Percentiles rank a stretch among this genome's conserved stretches.
phyloP scores from a whole-genome alignment of 176 grass and related monocot genomes.

The Dendrocalamus sinicus region DNA sequence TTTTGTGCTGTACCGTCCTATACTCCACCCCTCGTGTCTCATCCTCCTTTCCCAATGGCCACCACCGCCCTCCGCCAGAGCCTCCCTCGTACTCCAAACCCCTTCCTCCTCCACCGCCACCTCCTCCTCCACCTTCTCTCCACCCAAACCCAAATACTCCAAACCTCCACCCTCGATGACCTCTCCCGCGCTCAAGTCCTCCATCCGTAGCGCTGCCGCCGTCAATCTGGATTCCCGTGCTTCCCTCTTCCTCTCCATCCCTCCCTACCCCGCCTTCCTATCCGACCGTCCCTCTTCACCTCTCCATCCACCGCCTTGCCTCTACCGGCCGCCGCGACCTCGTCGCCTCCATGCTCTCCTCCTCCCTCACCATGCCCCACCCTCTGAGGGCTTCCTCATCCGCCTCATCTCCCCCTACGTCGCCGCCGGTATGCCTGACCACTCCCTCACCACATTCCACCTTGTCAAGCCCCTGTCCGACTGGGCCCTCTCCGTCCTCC shows the following conservation, averaged over 20 bases:
- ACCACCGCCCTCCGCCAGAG: no score
- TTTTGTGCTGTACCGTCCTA: no score
- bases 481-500: slow-evolving; percentile 65
- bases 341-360: slow-evolving; percentile 62
- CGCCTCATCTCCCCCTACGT: slow-evolving; percentile 73
- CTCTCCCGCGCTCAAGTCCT: slow-evolving; percentile 26
- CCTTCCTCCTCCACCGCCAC: no score
- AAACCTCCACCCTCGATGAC: no score
- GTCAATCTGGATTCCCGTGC: background rate
- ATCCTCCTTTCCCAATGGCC: no score
- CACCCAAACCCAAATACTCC: no score
- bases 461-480: slow-evolving; percentile 54
- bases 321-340: slow-evolving; percentile 62
- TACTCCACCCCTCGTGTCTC: no score
- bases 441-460: slow-evolving; percentile 63
- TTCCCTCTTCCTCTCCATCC: slow-evolving; percentile 41
- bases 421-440: slow-evolving; percentile 55
- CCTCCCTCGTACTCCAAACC: no score
- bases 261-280: slow-evolving; percentile 54
- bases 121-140: no score
- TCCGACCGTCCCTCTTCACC: slow-evolving; percentile 56
- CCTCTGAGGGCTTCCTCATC: slow-evolving; percentile 74
- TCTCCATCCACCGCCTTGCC: slow-evolving; percentile 56
- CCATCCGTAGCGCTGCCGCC: slow-evolving; percentile 57
- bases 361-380: slow-evolving; percentile 57